These are phyloP conservation scores for Diaporthe velutina DNA, from an alignment of 2,329 filamentous ascomycete genomes.

Conservation along the genomic window DNA sequence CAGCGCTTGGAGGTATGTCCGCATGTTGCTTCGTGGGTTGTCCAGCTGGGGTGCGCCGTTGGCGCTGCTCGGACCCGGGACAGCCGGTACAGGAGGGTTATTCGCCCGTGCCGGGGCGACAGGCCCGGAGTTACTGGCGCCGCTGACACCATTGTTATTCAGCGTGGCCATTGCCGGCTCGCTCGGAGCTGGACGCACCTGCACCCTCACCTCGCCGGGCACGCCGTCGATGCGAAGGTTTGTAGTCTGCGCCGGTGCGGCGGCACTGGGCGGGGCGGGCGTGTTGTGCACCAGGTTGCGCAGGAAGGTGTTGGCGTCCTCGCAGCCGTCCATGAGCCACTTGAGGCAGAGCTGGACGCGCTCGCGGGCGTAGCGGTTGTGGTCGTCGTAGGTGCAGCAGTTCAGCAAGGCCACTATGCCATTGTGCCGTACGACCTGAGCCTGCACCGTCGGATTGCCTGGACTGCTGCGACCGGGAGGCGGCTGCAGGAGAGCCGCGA, in stretches of 20 bases:
- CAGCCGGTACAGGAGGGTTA: conserved; percentile 7
- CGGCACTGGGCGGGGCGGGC: conserved; percentile 51
- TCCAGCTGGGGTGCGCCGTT: conserved; percentile 20
- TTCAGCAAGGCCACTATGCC: conserved; percentile 90
- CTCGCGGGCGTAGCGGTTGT: conserved; percentile 95
- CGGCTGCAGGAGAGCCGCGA: conserved; percentile 91
- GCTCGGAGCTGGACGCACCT: conserved; percentile 54
- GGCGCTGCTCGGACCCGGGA: conserved; percentile 30
- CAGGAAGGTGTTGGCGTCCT: conserved; percentile 79
- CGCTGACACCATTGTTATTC: conserved; percentile 29
- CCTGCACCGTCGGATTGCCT: conserved; percentile 82
- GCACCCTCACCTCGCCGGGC: conserved; percentile 68
- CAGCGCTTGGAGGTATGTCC: conserved; percentile 36
- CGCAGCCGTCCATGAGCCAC: conserved; percentile 81
- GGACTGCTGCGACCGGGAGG: conserved; percentile 72
- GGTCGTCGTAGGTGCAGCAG: conserved; percentile 90
- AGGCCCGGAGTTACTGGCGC: conserved; percentile 4
- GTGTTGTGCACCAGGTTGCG: conserved; percentile 69
- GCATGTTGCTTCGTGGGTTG: conserved; percentile 37
- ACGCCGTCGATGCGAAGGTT: conserved; percentile 68
- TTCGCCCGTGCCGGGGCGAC: conserved; percentile 17
- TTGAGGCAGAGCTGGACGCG: conserved; percentile 91
- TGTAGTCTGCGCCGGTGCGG: conserved; percentile 47
- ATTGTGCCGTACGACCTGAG: conserved; percentile 86
- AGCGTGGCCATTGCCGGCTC: conserved; percentile 37